Base-by-base conservation (phyloP, 1,284 basidiomycete genomes). In the Trichosporon faecale region DNA sequence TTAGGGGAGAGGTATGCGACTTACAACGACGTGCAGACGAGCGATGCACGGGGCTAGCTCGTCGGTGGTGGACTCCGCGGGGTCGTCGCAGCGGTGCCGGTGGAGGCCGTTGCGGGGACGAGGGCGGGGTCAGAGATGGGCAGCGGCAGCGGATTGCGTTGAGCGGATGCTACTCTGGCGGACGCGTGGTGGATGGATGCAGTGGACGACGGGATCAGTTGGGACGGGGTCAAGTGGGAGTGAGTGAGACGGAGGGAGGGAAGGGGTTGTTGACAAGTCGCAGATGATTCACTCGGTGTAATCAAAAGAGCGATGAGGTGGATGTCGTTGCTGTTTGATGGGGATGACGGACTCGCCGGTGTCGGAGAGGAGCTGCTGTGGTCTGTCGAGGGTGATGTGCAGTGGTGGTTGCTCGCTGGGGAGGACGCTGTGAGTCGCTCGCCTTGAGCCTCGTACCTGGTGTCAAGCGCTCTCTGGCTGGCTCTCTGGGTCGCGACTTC, bases 191-290 rank as follows among this genome's bases (percentile, higher is more conserved):
- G 8, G 55, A 27, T 12, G 55, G 55, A 9, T 29, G 55, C 27
- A 60, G 55, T 29, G 55, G 27, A 31, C 27, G 55, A 29, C 55
- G 55, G 55, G 55, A 60, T 60, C 55, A 60, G 55, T 60, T 60
- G 55, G 46, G 46, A 49, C 46, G 46, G 46, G 11, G 46, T 16
- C 46, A 49, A 49, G 46, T 49, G 33, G 21, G 46, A 18, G n/a
- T n/a, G n/a, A n/a, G 21, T 25, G 55, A 60, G 14, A 29, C 55
- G 55, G 55, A 29, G 55, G 55, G 14, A 57, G 27, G 52, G 25
- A 27, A n/a, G 27, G 21, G 52, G 55, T 60, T 60, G 55, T 60
- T 60, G 55, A 60, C 55, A 60, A 60, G 55, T 60, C 55, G 55
- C 14, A 57, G 23, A 29, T 29, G 52, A 16, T 12, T n/a, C n/a